phyloP scores from a whole-genome alignment of 1,139 yeast species.

The Yamadazyma songkhlaensis region DNA sequence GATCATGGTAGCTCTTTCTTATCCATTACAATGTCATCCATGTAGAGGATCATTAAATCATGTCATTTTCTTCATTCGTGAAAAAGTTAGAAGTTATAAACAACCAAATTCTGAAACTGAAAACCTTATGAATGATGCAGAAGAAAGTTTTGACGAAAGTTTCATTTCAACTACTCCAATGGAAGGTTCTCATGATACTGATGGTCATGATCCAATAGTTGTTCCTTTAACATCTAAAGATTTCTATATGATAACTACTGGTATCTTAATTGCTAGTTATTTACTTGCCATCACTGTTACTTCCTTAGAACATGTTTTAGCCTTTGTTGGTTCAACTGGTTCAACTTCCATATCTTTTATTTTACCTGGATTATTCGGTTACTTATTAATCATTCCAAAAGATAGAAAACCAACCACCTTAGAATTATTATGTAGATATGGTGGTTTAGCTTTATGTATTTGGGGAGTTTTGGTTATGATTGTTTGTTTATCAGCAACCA shows the following conservation, averaged over 20 bases:
- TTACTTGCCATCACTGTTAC: constrained; percentile 72
- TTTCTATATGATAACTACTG: constrained; percentile 64
- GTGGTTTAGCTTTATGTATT: constrained; percentile 57
- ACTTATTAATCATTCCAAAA: constrained; percentile 53
- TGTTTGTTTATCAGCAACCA: constrained; percentile 73
- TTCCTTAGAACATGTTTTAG: constrained; percentile 81
- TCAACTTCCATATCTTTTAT: constrained; percentile 92
- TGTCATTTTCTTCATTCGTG: constrained; percentile 46
- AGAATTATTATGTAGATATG: constrained; percentile 47
- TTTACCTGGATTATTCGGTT: constrained; percentile 89
- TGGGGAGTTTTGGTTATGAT: constrained; percentile 84
- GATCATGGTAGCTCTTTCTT: constrained; percentile 64
- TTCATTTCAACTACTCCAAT: constrained; percentile 46
- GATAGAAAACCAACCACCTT: constrained; percentile 35
- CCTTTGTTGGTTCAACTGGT: constrained; percentile 94
- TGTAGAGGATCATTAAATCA: constrained; percentile 72
- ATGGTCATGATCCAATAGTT: constrained; percentile 48
- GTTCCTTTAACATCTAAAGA: constrained; percentile 51
- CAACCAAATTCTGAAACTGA: not conserved
- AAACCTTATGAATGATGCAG: constrained; percentile 17
- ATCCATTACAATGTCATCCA: constrained; percentile 77
- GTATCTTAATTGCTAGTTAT: constrained; percentile 62
- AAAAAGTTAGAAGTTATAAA: constrained; percentile 5
- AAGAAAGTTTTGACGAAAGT: constrained; percentile 33
- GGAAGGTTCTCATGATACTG: constrained; percentile 51